A percentile compares a stretch with the other conserved stretches of the same genome.
Conservation (phyloP, 768 basidiomycete species). For the Amanita brunnescens region DNA sequence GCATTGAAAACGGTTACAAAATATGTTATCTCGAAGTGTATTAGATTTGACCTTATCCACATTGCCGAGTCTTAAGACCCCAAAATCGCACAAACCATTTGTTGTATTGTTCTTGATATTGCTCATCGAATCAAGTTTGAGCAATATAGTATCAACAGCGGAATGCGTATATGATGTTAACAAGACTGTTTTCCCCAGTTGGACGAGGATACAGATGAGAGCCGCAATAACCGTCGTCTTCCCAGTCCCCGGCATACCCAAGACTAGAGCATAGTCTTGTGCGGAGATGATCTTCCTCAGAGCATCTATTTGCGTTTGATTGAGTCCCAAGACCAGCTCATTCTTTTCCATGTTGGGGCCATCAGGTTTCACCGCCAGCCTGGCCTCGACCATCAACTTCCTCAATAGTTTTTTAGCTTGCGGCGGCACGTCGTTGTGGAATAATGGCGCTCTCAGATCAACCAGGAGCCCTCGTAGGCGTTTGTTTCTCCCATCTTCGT, state of each 20-base stretch:
- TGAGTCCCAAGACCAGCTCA: constrained; percentile 36
- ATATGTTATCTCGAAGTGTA: not conserved
- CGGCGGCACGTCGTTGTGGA: constrained; percentile 20
- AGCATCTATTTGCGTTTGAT: constrained; percentile 64
- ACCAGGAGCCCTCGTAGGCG: constrained; percentile 70
- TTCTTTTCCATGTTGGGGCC: constrained; percentile 11
- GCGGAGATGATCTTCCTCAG: constrained; percentile 69
- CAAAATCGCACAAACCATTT: constrained; percentile 37
- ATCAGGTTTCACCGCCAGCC: constrained; percentile 9
- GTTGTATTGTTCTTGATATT: constrained; percentile 9
- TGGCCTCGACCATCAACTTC: constrained; percentile 1
- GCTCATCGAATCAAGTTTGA: constrained; percentile 50
- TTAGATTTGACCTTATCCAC: constrained; percentile 65
- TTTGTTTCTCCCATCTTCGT: constrained; percentile 45
- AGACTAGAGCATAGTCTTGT: constrained; percentile 81
- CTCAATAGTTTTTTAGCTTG: not conserved
- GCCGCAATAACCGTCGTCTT: constrained; percentile 94
- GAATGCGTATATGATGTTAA: constrained; percentile 95
- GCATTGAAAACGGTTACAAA: not conserved
- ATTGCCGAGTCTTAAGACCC: constrained; percentile 82
- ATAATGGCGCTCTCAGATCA: constrained; percentile 63
- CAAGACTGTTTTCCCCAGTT: constrained; percentile 77
- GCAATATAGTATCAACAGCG: constrained; percentile 93
- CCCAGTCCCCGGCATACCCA: constrained; percentile 98
- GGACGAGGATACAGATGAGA: constrained; percentile 72